A percentile compares a stretch with the other conserved stretches of the same genome.
These are phyloP conservation scores for Litchi chinensis DNA, from an alignment of 345 rosid species.

Conservation along the genomic window DNA sequence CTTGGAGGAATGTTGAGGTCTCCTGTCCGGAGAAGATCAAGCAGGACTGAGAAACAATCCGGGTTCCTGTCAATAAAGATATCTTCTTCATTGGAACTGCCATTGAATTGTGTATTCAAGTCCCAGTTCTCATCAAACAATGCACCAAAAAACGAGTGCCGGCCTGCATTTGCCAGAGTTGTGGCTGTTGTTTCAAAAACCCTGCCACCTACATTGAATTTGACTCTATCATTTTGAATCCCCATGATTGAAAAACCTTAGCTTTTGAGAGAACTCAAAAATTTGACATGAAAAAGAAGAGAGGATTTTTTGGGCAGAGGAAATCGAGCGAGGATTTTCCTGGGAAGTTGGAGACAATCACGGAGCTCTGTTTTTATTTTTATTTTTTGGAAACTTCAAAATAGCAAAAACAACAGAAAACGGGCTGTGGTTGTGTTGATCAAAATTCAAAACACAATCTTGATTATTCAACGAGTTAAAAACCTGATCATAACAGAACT, in stretches of 20 bases:
- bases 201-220: constrained; percentile 92
- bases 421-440: background rate
- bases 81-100: constrained; percentile 28
- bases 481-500: constrained; percentile 6
- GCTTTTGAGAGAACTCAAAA: background rate
- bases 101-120: constrained; percentile 30
- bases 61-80: constrained; percentile 88
- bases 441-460: background rate
- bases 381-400: background rate
- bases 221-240: constrained; percentile 64
- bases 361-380: background rate
- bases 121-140: constrained; percentile 83
- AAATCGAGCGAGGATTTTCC: constrained; percentile 12
- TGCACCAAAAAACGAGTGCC: constrained; percentile 85
- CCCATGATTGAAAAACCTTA: constrained; percentile 49
- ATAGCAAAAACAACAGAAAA: background rate
- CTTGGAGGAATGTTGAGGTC: constrained; percentile 73
- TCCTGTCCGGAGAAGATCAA: constrained; percentile 97
- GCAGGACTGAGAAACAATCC: constrained; percentile 85
- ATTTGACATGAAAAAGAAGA: background rate
- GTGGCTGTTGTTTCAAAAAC: constrained; percentile 91
- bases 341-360: constrained; percentile 25
- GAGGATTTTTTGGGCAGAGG: constrained; percentile 16
- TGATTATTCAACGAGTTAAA: background rate
- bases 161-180: constrained; percentile 90